Conservation (phyloP, 768 basidiomycete species). For the Termitomyces sp. region DNA sequence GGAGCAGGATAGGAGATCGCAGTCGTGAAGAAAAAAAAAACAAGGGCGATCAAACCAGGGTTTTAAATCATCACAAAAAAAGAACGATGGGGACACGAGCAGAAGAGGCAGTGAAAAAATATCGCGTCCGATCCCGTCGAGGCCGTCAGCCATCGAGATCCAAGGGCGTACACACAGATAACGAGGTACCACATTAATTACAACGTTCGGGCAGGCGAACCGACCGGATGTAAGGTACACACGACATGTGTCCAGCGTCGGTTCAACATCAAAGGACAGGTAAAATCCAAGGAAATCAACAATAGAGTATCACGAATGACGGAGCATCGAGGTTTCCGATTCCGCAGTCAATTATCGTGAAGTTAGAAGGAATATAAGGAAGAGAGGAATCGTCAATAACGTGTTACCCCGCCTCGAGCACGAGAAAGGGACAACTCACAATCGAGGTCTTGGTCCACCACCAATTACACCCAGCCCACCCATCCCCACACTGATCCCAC, state of each 20-base stretch:
- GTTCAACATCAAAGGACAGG: background rate
- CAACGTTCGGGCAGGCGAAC: background rate
- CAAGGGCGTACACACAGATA: background rate
- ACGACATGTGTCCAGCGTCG: background rate
- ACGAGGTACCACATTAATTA: too few species aligned
- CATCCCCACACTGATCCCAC: constrained; percentile 44
- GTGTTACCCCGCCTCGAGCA: background rate
- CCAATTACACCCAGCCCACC: constrained; percentile 38
- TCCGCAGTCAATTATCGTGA: background rate
- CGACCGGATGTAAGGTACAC: background rate
- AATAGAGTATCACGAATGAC: background rate
- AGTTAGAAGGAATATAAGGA: constrained; percentile 6
- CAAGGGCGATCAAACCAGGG: background rate
- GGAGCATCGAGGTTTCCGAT: background rate
- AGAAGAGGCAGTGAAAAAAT: background rate
- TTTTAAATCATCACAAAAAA: too few species aligned
- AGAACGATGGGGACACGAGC: too few species aligned
- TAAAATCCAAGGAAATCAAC: background rate
- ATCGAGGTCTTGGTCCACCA: constrained; percentile 27
- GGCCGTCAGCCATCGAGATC: background rate
- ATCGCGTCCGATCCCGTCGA: background rate
- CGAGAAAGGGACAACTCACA: constrained; percentile 28
- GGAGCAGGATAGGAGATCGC: background rate
- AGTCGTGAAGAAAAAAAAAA: background rate
- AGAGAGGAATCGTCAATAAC: constrained; percentile 12